Conservation (phyloP, 176 grass and related monocot genomes). For the Ensete glaucum region DNA sequence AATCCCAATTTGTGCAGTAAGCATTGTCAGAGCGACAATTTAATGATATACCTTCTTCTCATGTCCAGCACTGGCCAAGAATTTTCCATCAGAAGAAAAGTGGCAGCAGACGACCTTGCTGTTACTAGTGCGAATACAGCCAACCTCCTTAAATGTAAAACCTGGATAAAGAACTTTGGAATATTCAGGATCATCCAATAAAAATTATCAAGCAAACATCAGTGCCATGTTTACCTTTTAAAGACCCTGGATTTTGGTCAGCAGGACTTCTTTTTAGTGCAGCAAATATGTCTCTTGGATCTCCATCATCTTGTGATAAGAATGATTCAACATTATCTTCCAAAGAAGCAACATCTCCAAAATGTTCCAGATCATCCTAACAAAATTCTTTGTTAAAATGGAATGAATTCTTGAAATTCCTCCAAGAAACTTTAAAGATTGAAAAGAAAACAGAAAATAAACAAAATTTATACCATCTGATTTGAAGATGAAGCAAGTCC, state of each 20-base stretch:
- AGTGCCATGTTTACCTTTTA: conserved; percentile 40
- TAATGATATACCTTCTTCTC: conserved; percentile 63
- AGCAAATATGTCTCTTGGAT: conserved; percentile 15
- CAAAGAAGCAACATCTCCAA: conserved; percentile 15
- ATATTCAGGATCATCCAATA: conserved; percentile 3
- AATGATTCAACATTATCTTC: conserved; percentile 17
- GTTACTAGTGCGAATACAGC: conserved; percentile 74
- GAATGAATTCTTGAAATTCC: too few relatives aligned
- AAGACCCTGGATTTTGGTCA: conserved; percentile 38
- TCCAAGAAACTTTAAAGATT: neutral
- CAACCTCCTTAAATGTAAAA: conserved; percentile 83
- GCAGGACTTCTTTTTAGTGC: conserved; percentile 8
- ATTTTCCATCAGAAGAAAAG: conserved; percentile 93
- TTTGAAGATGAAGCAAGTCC: conserved; percentile 94
- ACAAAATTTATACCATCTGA: conserved; percentile 56
- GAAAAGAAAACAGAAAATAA: neutral
- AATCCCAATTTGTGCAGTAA: too few relatives aligned
- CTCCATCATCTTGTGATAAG: conserved; percentile 13
- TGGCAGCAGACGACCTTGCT: conserved; percentile 93
- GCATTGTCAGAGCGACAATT: too few relatives aligned
- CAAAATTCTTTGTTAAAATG: neutral
- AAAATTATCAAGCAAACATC: neutral
- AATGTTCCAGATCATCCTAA: conserved; percentile 15
- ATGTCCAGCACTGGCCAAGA: conserved; percentile 92
- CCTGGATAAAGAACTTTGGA: conserved; percentile 32